These are phyloP conservation scores for Penicillium palitans DNA, from an alignment of 2,329 filamentous ascomycete genomes.

Conservation along the genomic window DNA sequence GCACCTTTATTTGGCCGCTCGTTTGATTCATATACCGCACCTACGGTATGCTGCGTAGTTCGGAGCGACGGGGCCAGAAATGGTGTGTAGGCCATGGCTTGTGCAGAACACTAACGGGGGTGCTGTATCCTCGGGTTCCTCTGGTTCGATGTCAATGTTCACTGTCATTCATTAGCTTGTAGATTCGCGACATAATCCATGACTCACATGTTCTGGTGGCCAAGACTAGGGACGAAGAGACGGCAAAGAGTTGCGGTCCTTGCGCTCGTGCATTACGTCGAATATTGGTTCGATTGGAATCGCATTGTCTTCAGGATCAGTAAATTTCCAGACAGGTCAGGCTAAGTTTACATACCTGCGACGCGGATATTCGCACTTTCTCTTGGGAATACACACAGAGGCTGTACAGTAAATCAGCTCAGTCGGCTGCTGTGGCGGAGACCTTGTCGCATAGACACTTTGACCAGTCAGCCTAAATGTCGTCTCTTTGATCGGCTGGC, in stretches of 20 bases:
- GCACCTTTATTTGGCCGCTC: neutral
- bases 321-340: too few relatives aligned
- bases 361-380: too few relatives aligned
- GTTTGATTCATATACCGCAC: neutral
- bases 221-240: neutral
- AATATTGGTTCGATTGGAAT: too few relatives aligned
- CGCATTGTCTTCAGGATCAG: too few relatives aligned
- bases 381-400: too few relatives aligned
- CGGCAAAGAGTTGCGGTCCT: too few relatives aligned
- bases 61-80: neutral
- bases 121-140: neutral
- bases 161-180: neutral
- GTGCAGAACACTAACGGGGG: too few relatives aligned
- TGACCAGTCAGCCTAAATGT: neutral
- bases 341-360: too few relatives aligned
- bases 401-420: too few relatives aligned
- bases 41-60: too few relatives aligned
- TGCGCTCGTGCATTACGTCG: too few relatives aligned
- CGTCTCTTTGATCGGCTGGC: neutral
- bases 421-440: too few relatives aligned
- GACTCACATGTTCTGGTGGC: neutral
- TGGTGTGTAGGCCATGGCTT: neutral
- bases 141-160: neutral
- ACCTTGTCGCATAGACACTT: neutral
- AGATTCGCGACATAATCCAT: neutral